Conservation (phyloP, 2,329 filamentous ascomycete genomes). For the Bipolaris sorokiniana region DNA sequence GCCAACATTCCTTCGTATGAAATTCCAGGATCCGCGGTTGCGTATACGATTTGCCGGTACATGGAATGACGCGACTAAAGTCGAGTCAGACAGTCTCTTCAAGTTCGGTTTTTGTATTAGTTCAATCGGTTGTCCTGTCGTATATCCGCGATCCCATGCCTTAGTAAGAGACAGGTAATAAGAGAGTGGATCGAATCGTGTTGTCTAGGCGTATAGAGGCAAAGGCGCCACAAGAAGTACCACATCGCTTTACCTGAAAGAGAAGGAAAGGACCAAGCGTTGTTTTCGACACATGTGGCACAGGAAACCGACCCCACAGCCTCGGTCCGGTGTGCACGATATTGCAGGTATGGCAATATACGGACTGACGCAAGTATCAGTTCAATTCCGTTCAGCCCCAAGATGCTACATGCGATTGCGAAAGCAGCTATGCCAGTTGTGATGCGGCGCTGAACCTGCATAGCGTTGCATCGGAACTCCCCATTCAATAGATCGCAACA, state of each 20-base stretch:
- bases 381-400: neutral
- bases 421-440: neutral
- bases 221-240: conserved; percentile 3
- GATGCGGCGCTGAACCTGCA: neutral
- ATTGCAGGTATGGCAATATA: conserved; percentile 2
- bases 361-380: conserved; percentile 6
- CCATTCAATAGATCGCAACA: conserved; percentile 13
- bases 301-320: conserved; percentile 9
- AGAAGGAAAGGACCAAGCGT: conserved; percentile 3
- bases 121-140: neutral
- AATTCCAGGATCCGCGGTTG: neutral
- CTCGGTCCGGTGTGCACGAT: conserved; percentile 7
- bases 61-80: neutral
- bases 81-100: neutral
- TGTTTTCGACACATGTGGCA: conserved; percentile 7
- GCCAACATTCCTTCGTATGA: neutral
- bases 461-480: conserved; percentile 8
- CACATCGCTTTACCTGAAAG: conserved; percentile 4
- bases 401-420: neutral
- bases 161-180: neutral
- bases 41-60: neutral
- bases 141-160: neutral
- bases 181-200: neutral
- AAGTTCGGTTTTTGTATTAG: neutral
- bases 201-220: neutral